Base-by-base conservation (phyloP, 2,329 filamentous ascomycete genomes). In the Colletotrichum musae region DNA sequence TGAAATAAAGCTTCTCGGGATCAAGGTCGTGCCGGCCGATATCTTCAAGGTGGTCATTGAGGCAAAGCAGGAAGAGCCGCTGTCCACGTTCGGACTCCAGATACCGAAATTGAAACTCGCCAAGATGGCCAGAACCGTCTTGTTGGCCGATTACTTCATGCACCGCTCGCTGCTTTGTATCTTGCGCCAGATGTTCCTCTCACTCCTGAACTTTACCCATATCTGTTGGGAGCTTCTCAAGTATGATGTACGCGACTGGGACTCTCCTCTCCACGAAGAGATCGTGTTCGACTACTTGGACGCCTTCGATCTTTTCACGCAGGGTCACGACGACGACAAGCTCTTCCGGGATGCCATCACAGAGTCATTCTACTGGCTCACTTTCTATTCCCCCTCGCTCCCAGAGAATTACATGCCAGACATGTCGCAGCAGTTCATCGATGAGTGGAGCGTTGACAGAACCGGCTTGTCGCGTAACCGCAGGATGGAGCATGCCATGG, bases 321-420 rank as follows among this genome's bases (percentile, higher is more conserved):
- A 12, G 4, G 64, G 64, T 1, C 43, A 62, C 24, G 64, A 68
- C 10, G 64, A 70, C n/a, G 68, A 70, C 39, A 50, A 58, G 7
- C 26, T 43, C 13, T 43, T 70, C 21, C 47, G 68, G 26, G 26
- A 68, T 9, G 64, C 68, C 1, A 39, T 70, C 36, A 58, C 54
- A 2, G 68, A 70, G 52, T 63, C 62, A 1, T 67, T 70, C 51
- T 54, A 66, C 45, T 70, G 62, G 62, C 36, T 70, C 45, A 65
- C 21, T 4, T 10, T 43, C 6, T 16, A 59, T 13, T 28, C 45
- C 2, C 43, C 32, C 3, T 39, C 36, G 10, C 36, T 70, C 4
- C 39, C 15, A 16, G 32, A 51, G 5, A 32, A 43, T n/a, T 70
- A 50, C 28, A 6, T 18, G 18, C 10, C 39, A 6, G 36, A 67